Evolutionary conservation across 2,329 filamentous ascomycete species (phyloP).

Genomic region (Clarireedia homoeocarpa): DNA sequence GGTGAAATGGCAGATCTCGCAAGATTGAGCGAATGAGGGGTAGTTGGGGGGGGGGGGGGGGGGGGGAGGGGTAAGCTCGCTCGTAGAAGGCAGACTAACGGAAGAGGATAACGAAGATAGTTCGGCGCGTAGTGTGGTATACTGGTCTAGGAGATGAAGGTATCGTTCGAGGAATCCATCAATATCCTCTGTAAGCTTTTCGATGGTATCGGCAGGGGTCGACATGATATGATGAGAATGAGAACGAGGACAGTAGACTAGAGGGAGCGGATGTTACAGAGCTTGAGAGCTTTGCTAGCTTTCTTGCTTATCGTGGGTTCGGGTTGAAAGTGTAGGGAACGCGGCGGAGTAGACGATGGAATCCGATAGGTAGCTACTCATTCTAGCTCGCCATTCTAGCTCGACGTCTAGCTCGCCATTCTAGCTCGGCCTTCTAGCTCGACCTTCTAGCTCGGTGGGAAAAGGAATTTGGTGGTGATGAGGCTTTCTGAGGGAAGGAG

Average conservation of each 20-base stretch:
- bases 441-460: too few species aligned
- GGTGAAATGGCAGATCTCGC: not conserved
- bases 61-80: slow-evolving; percentile 37
- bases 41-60: not conserved
- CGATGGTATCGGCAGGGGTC: not conserved
- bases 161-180: slow-evolving; percentile 37
- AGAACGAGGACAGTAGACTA: not conserved
- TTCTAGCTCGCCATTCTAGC: too few species aligned
- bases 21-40: not conserved
- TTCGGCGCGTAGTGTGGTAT: slow-evolving; percentile 50
- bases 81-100: slow-evolving; percentile 38
- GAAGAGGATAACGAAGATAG: slow-evolving; percentile 46
- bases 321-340: too few species aligned
- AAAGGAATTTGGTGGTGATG: too few species aligned
- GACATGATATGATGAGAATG: not conserved
- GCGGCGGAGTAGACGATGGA: too few species aligned
- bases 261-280: too few species aligned
- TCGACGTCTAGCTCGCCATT: too few species aligned
- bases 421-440: too few species aligned
- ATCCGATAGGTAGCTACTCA: too few species aligned
- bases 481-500: too few species aligned
- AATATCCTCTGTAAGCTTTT: not conserved
- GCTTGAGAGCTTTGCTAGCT: too few species aligned
- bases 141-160: slow-evolving; percentile 56
- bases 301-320: too few species aligned